Conservation (phyloP, 192 early-diverging fungal species). For the Linnemannia schmuckeri region DNA sequence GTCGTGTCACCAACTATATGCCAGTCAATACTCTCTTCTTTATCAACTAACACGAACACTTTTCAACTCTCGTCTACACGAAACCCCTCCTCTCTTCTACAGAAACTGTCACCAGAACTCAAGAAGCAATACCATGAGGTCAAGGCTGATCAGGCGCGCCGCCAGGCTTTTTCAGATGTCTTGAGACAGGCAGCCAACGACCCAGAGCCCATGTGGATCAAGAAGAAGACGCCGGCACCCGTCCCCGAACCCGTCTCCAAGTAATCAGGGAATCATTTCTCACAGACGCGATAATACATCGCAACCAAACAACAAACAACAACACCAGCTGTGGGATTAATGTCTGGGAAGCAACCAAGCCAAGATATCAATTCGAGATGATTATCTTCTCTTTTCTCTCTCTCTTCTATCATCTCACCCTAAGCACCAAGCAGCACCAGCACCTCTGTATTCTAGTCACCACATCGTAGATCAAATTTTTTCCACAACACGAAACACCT, state of each 20-base stretch:
- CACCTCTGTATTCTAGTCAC: not conserved
- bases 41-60: not conserved
- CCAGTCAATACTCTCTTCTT: not conserved
- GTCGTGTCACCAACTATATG: not conserved
- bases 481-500: not conserved
- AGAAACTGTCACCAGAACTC: constrained; percentile 53
- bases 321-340: not conserved
- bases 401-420: not conserved
- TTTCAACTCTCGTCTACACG: not conserved
- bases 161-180: constrained; percentile 47
- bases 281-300: not conserved
- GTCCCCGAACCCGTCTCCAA: constrained; percentile 1
- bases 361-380: not conserved
- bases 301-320: not conserved
- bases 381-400: not conserved
- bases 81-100: not conserved
- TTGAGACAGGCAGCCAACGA: constrained; percentile 37
- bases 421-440: not conserved
- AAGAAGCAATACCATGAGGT: constrained; percentile 49
- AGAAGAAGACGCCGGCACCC: constrained; percentile 41
- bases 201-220: constrained; percentile 59
- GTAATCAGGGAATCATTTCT: not conserved
- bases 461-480: not conserved
- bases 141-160: constrained; percentile 47
- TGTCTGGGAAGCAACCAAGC: not conserved